These are phyloP conservation scores for Nematocida ironsii DNA, from an alignment of 371 early-diverging fungal species.

Conservation along the genomic window DNA sequence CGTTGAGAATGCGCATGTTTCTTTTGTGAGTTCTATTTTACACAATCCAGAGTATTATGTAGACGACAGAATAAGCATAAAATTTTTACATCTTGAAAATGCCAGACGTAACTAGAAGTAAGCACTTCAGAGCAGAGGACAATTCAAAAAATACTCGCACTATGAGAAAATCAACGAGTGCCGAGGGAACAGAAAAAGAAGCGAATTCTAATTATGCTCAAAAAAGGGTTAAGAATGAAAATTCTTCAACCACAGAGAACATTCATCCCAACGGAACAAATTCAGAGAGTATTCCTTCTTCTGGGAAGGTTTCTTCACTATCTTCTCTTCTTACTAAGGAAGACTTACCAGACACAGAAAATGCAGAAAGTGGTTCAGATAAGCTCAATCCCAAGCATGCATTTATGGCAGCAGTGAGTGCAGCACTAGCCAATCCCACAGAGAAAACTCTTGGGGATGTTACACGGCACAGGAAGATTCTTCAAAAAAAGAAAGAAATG, in stretches of 20 bases:
- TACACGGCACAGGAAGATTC: neutral
- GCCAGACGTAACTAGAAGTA: neutral
- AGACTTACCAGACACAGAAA: neutral
- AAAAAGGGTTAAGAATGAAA: too few relatives aligned
- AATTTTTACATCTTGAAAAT: neutral
- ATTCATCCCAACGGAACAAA: too few relatives aligned
- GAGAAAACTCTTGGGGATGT: constrained; percentile 42
- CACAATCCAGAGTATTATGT: constrained; percentile 44
- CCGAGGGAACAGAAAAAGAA: too few relatives aligned
- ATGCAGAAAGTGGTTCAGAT: neutral
- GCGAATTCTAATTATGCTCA: too few relatives aligned
- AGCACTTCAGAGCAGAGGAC: neutral
- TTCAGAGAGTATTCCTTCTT: too few relatives aligned
- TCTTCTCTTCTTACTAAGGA: neutral
- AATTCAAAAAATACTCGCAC: too few relatives aligned
- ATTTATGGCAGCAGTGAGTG: constrained; percentile 12
- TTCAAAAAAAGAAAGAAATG: constrained; percentile 40
- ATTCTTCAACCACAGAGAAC: too few relatives aligned
- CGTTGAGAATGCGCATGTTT: neutral
- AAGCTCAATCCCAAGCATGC: constrained; percentile 20
- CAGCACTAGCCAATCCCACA: constrained; percentile 27
- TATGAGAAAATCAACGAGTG: too few relatives aligned
- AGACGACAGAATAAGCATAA: constrained; percentile 21
- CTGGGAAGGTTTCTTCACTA: too few relatives aligned
- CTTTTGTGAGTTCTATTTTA: constrained; percentile 19